Conservation (phyloP, 306 rosid species). For the Trifolium fragiferum region DNA sequence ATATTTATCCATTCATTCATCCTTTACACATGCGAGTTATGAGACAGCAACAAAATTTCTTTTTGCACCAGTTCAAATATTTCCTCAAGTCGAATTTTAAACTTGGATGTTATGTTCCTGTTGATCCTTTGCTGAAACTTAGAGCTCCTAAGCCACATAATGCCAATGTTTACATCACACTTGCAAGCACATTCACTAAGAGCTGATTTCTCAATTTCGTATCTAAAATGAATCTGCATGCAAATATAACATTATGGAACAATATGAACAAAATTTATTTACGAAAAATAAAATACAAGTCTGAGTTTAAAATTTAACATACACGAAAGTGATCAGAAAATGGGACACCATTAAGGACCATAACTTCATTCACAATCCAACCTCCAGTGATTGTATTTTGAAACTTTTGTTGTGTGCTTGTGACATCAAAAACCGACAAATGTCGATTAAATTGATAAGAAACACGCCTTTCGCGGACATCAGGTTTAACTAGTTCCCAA, state of each 20-base stretch:
- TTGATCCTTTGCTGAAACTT: constrained; percentile 68
- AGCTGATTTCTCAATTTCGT: constrained; percentile 59
- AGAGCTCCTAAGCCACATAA: constrained; percentile 71
- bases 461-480: constrained; percentile 53
- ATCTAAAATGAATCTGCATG: constrained; percentile 72
- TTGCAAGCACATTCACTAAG: constrained; percentile 60
- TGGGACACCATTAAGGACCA: constrained; percentile 73
- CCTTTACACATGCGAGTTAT: constrained; percentile 29
- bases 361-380: constrained; percentile 72
- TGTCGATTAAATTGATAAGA: constrained; percentile 65
- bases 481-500: constrained; percentile 64
- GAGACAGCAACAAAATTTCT: constrained; percentile 60
- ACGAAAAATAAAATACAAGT: background rate
- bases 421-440: constrained; percentile 63
- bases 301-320: constrained; percentile 42
- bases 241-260: background rate
- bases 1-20: background rate
- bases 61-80: constrained; percentile 60
- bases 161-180: constrained; percentile 59
- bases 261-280: constrained; percentile 25
- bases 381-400: constrained; percentile 51
- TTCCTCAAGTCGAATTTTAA: constrained; percentile 51
- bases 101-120: constrained; percentile 60
- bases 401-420: constrained; percentile 67
- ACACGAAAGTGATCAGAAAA: constrained; percentile 70